Evolutionary conservation across 2,329 filamentous ascomycete species (phyloP).

Genomic region (Scedosporium aurantiacum): DNA sequence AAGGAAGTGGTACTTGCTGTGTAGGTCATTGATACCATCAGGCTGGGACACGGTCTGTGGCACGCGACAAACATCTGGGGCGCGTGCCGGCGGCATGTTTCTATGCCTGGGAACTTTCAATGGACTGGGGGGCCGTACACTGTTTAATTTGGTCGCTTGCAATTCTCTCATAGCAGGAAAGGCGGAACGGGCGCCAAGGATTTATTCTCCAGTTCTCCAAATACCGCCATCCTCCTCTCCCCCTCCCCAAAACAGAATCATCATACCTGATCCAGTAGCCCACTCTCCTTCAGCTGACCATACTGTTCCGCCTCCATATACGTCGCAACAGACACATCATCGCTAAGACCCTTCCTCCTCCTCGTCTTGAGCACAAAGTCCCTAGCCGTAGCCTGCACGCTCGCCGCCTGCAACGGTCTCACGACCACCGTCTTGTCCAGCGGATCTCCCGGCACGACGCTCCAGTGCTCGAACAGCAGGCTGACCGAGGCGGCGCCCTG

Average conservation of each 20-base stretch:
- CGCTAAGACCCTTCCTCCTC: conserved; percentile 81
- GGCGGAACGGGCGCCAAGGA: not conserved
- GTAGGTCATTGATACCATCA: no score
- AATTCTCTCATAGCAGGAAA: no score
- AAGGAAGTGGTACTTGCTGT: no score
- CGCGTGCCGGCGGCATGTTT: no score
- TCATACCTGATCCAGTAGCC: conserved; percentile 56
- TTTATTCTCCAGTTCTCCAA: not conserved
- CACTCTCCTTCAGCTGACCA: conserved; percentile 76
- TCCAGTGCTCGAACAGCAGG: conserved; percentile 93
- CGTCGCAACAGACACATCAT: conserved; percentile 91
- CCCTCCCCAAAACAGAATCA: not conserved
- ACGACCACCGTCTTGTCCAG: conserved; percentile 78
- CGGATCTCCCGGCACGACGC: conserved; percentile 88
- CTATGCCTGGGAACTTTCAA: no score
- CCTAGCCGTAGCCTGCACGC: conserved; percentile 76
- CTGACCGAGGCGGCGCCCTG: conserved; percentile 85
- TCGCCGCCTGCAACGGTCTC: conserved; percentile 75
- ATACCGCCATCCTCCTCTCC: not conserved
- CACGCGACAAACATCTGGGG: no score
- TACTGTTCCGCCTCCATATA: conserved; percentile 95
- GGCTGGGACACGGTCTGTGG: no score
- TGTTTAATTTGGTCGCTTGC: no score
- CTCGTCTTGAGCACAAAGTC: conserved; percentile 97
- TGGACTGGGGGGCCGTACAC: no score